Base-by-base conservation (phyloP, 2,329 filamentous ascomycete genomes). In the Xylariales sp. region DNA sequence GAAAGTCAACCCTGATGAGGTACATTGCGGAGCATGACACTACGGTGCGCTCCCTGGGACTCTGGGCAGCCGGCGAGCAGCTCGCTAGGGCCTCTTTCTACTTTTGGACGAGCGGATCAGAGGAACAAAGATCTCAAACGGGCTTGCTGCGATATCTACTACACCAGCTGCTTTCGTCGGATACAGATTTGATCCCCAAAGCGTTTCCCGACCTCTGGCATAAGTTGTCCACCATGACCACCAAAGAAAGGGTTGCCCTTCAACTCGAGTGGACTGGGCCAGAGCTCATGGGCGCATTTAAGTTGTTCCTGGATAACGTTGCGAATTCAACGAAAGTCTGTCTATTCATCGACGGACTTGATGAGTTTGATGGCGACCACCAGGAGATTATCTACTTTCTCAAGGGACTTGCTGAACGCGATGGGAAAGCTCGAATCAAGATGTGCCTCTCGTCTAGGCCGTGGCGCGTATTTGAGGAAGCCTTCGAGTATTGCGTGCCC, bases 1-100 rank as follows among this genome's bases (percentile, higher is more conserved):
- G 69, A 1, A 72, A 72, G 42, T 70, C 65, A 0, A 69, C 66
- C 0, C 52, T 72, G 2, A 68, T 69, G 52, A 61, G 63, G 15
- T 60, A 61, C 24, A 50, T 66, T 11, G 55, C 49, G 1, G 47
- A 53, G 4, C 54, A 60, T 15, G 28, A 33, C 1, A 47, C 0
- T 16, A 47, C 23, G 4, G 45, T 8, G 33, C 14, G 16, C 8
- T 5, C 41, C 5, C 43, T 57, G 6, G 43, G 38, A 1, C 13
- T 23, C 2, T 66, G 61, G 63, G 48, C 59, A 0, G 46, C 21
- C 0, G 41, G 29, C 0, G 40, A 28, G 36, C 52, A 52, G 0
- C 47, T 60, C 3, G 55, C 52, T 3, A 60, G 55, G 0, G 63
- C 65, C 0, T 59, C 55, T 0, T 71, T 64, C 48, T 72, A 67